Conservation (phyloP, 306 rosid genomes). For the Arachis stenosperma region DNA sequence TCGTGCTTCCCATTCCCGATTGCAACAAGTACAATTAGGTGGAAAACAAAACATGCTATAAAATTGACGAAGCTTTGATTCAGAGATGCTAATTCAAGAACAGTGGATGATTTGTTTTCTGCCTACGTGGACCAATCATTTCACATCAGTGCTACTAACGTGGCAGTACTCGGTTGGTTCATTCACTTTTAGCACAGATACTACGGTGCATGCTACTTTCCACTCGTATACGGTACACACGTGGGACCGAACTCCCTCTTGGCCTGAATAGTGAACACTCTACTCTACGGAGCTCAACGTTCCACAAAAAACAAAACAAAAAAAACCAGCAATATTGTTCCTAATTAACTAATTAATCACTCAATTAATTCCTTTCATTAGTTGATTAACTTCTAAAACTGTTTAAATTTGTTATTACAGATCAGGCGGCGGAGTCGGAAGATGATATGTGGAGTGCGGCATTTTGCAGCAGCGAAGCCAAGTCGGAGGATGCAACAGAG, state of each 20-base stretch:
- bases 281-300: conserved; percentile 4
- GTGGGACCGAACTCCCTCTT: conserved; percentile 22
- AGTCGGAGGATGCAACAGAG: conserved; percentile 49
- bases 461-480: conserved; percentile 50
- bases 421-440: conserved; percentile 63
- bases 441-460: conserved; percentile 69
- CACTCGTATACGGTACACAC: conserved; percentile 26
- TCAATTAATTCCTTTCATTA: background rate
- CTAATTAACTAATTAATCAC: too few species aligned
- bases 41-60: too few species aligned
- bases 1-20: too few species aligned
- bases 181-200: conserved; percentile 31
- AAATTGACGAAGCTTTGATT: too few species aligned
- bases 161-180: conserved; percentile 27
- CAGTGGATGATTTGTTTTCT: conserved; percentile 14
- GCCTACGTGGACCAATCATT: conserved; percentile 43
- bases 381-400: background rate
- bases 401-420: conserved; percentile 42
- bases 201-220: conserved; percentile 7
- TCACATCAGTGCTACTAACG: conserved; percentile 17
- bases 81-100: too few species aligned
- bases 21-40: too few species aligned
- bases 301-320: background rate
- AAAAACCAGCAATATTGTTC: too few species aligned
- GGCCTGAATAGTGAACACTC: background rate